Evolutionary conservation across 192 early-diverging fungal genomes (phyloP).

Genomic region (Podila verticillata): DNA sequence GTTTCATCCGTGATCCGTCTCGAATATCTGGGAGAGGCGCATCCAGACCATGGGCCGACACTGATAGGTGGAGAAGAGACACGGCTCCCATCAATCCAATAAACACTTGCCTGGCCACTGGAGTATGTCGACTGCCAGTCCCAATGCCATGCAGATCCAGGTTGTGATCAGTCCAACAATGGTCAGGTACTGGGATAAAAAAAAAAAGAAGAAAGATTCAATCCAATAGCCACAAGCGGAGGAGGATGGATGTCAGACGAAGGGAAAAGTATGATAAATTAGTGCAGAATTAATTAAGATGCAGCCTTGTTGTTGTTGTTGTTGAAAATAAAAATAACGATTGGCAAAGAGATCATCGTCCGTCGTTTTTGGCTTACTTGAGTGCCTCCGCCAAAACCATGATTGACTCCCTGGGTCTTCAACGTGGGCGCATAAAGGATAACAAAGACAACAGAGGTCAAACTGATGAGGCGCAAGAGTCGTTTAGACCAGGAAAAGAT

Average conservation of each 20-base stretch:
- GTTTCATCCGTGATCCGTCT: too few species aligned
- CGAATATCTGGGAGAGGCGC: too few species aligned
- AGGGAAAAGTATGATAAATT: neutral
- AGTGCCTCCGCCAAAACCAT: conserved; percentile 28
- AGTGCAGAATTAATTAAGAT: neutral
- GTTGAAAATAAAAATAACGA: neutral
- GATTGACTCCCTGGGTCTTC: neutral
- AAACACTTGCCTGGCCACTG: conserved; percentile 9
- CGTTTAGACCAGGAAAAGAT: neutral
- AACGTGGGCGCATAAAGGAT: conserved; percentile 2
- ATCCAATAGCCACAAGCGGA: neutral
- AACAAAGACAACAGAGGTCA: conserved; percentile 3
- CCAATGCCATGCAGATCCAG: conserved; percentile 4
- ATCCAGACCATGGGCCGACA: too few species aligned
- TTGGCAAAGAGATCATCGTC: neutral
- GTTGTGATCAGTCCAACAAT: conserved; percentile 19
- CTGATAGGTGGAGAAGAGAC: too few species aligned
- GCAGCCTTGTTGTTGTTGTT: neutral
- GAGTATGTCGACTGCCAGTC: conserved; percentile 5
- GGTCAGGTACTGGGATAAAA: conserved; percentile 33
- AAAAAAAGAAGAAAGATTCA: too few species aligned
- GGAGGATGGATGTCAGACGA: neutral
- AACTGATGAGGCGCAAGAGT: neutral
- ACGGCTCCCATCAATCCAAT: too few species aligned
- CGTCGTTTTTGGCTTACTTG: conserved; percentile 20